Evolutionary conservation across 23 red algal species (phyloP), one percentile per base, ranked within the genome.

Genomic region (Gracilaria gracilis): DNA sequence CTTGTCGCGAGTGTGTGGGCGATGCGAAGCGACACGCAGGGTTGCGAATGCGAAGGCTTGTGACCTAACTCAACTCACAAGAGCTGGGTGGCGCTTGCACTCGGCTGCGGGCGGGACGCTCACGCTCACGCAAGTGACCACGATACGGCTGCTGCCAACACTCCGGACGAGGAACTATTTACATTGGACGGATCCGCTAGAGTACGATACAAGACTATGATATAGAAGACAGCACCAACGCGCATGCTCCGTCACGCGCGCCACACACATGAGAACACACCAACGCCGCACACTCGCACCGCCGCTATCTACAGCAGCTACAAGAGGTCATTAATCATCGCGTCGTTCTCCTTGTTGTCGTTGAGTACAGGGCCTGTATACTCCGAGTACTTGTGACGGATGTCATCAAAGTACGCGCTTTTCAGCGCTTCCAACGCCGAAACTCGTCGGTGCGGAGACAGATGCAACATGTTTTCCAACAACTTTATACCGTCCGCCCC

Each of bases 351-450:
- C 75, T 82, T 81, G 39, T 82, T 73, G 20, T 71, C 65, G 50
- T 71, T 29, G 50, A 40, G 28, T 49, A 53, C 36, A 35, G 40
- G 72, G 48, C 81, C 82, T 62, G 73, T 67, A 19, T 79, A 40
- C 38, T 79, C 73, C 37, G 82, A 61, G 81, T 98, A 98, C 40
- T 89, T 44, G 32, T 83, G 83, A 34, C 96, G 96, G 34, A 98
- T 91, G 31, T 95, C 93, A 73, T 95, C 94, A 95, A 99, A 99
- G 70, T 93, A 96, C 46, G 91, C 79, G 90, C 93, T 92, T 14
- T 94, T 62, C 42, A 99, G 48, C 13, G 97, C 97, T 31, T 88
- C 91, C 36, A 90, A 50, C 33, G 97, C 97, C 19, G 90, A 89
- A 25, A 96, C 83, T 57, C 97, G 50, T 36, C 91, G 90, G 17